Conservation (phyloP, 257 asterid species). For the Lithospermum erythrorhizon region DNA sequence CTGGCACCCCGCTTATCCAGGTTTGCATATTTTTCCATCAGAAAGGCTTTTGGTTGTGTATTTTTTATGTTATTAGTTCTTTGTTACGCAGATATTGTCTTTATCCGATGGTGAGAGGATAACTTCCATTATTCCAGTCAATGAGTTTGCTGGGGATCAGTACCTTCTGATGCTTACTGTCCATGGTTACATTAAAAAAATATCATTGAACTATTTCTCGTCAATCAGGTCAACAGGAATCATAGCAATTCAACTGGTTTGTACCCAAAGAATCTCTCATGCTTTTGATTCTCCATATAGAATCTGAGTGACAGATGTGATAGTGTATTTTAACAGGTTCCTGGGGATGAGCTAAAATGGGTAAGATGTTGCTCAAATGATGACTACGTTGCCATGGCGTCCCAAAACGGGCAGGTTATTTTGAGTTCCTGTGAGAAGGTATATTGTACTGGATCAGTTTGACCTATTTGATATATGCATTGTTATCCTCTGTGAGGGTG, state of each 20-base stretch:
- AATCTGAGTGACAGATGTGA: constrained; percentile 10
- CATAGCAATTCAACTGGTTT: constrained; percentile 90
- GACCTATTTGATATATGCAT: not conserved
- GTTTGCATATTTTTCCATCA: constrained; percentile 29
- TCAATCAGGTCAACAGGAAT: constrained; percentile 92
- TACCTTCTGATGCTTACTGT: constrained; percentile 86
- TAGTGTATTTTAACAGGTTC: constrained; percentile 49
- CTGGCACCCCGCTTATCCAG: constrained; percentile 89
- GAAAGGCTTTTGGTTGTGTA: constrained; percentile 8
- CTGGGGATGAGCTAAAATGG: constrained; percentile 97
- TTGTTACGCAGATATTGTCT: constrained; percentile 54
- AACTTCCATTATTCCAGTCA: constrained; percentile 90
- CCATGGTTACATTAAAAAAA: constrained; percentile 90
- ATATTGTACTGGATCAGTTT: constrained; percentile 14
- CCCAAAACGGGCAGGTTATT: constrained; percentile 83
- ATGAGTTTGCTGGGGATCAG: constrained; percentile 73
- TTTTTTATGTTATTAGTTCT: constrained; percentile 12
- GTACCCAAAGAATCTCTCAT: constrained; percentile 15
- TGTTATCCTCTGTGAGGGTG: not conserved
- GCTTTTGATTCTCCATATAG: not conserved
- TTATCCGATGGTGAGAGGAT: constrained; percentile 94
- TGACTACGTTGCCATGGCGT: constrained; percentile 94
- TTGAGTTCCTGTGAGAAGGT: constrained; percentile 69
- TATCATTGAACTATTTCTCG: constrained; percentile 79
- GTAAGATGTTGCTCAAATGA: constrained; percentile 76